A percentile compares a stretch with the other conserved stretches of the same genome.
Evolutionary conservation across 306 rosid species (phyloP).

Genomic region (Ziziphus jujuba): DNA sequence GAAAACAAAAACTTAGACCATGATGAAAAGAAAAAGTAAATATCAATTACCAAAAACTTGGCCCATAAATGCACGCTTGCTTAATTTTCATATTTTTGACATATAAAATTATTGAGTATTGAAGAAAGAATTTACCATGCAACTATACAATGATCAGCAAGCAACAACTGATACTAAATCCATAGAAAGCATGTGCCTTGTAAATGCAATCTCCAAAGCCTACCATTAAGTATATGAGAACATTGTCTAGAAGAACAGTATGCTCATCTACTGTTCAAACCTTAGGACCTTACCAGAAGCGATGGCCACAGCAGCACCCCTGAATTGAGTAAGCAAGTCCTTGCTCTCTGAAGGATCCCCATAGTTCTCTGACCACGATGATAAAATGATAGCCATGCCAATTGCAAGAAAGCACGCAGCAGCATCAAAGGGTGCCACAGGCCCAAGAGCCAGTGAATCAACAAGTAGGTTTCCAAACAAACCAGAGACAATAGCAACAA

Average conservation of each 20-base stretch:
- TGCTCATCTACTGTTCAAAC: background rate
- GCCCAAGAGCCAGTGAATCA: constrained; percentile 83
- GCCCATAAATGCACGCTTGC: no score
- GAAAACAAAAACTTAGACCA: constrained; percentile 14
- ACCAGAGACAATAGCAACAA: constrained; percentile 89
- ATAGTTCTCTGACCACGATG: constrained; percentile 88
- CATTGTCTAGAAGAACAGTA: background rate
- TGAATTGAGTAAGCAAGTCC: constrained; percentile 89
- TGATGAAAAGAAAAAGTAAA: background rate
- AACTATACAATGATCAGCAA: background rate
- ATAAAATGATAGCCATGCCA: constrained; percentile 84
- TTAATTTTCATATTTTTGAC: no score
- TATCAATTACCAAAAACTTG: no score
- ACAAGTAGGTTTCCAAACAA: constrained; percentile 93
- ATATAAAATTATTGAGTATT: no score
- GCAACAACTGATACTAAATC: background rate
- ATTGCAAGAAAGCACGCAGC: constrained; percentile 95
- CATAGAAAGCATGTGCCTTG: no score
- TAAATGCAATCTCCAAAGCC: background rate
- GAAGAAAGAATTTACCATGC: no score
- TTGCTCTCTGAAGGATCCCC: constrained; percentile 94
- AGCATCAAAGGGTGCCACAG: constrained; percentile 99
- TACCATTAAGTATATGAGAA: background rate
- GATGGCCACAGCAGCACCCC: constrained; percentile 96
- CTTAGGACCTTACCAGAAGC: constrained; percentile 72